These are phyloP conservation scores for Scytalidium sp. DNA, from an alignment of 2,329 filamentous ascomycete species.

Conservation along the genomic window DNA sequence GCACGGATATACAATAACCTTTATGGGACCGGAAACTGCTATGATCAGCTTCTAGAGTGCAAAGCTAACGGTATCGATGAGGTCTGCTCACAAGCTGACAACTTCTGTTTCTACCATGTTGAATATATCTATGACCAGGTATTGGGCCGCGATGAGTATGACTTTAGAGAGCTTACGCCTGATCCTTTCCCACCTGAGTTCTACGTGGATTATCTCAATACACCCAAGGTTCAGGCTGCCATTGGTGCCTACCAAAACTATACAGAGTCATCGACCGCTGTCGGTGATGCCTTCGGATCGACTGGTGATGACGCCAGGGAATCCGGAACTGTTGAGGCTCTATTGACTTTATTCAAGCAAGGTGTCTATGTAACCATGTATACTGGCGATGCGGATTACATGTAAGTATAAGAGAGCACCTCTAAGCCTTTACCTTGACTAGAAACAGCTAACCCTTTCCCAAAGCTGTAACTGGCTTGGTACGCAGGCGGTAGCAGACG, in stretches of 20 bases:
- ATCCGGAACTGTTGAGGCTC: constrained; percentile 42
- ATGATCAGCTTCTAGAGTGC: constrained; percentile 55
- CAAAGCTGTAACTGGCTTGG: constrained; percentile 67
- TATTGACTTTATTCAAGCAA: constrained; percentile 57
- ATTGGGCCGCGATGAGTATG: constrained; percentile 54
- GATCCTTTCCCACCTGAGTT: constrained; percentile 57
- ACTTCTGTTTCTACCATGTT: constrained; percentile 52
- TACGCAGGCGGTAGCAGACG: constrained; percentile 65
- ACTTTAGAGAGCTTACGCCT: constrained; percentile 51
- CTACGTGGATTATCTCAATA: constrained; percentile 57
- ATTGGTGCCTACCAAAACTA: constrained; percentile 61
- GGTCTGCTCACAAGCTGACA: constrained; percentile 51
- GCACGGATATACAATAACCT: constrained; percentile 55
- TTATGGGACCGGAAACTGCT: constrained; percentile 59
- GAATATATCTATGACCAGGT: constrained; percentile 50
- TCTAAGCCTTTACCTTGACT: constrained; percentile 11
- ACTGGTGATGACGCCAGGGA: constrained; percentile 48
- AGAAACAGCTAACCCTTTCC: constrained; percentile 39
- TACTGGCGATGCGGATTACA: constrained; percentile 45
- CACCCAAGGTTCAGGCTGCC: constrained; percentile 47
- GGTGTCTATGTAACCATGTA: constrained; percentile 70
- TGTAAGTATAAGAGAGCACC: constrained; percentile 40
- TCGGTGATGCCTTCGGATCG: constrained; percentile 39
- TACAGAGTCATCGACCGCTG: constrained; percentile 41
- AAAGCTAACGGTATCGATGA: constrained; percentile 45